phyloP scores from a whole-genome alignment of 306 rosid species.

The Vigna unguiculata region DNA sequence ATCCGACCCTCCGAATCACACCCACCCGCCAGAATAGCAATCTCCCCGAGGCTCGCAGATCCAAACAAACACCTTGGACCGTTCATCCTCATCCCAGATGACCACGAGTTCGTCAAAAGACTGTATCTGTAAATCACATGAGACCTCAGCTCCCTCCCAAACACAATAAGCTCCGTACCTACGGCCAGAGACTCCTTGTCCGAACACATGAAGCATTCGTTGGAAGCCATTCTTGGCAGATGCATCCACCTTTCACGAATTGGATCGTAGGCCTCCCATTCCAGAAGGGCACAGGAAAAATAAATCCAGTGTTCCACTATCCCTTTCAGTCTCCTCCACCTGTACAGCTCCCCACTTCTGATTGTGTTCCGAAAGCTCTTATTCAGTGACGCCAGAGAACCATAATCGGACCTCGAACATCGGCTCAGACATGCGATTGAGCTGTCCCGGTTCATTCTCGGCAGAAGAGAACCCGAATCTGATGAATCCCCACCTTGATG shows the following conservation, averaged over 20 bases:
- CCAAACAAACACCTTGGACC: slow-evolving; percentile 91
- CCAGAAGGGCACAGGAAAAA: slow-evolving; percentile 77
- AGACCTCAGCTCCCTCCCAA: slow-evolving; percentile 71
- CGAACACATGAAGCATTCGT: slow-evolving; percentile 81
- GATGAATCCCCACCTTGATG: slow-evolving; percentile 53
- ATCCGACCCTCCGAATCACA: slow-evolving; percentile 74
- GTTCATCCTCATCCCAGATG: slow-evolving; percentile 78
- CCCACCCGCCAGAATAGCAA: slow-evolving; percentile 88
- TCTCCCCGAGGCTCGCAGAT: slow-evolving; percentile 85
- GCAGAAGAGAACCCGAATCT: slow-evolving; percentile 56
- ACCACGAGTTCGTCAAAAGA: slow-evolving; percentile 79
- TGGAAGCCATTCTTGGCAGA: slow-evolving; percentile 82
- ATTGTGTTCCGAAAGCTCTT: slow-evolving; percentile 63
- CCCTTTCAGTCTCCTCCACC: slow-evolving; percentile 66
- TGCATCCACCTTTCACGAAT: slow-evolving; percentile 73
- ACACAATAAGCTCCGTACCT: slow-evolving; percentile 90
- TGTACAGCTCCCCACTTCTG: slow-evolving; percentile 74
- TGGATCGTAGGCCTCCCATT: slow-evolving; percentile 94
- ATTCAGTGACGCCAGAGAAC: slow-evolving; percentile 67
- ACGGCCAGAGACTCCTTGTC: slow-evolving; percentile 95
- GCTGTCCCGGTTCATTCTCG: slow-evolving; percentile 72
- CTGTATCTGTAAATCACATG: slow-evolving; percentile 81
- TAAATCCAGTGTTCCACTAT: slow-evolving; percentile 86
- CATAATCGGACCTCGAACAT: slow-evolving; percentile 82
- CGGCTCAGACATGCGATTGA: slow-evolving; percentile 71